Evolutionary conservation across 2,329 filamentous ascomycete species (phyloP), one percentile per base, ranked within the genome.

Genomic region (Xylaria arbuscula): DNA sequence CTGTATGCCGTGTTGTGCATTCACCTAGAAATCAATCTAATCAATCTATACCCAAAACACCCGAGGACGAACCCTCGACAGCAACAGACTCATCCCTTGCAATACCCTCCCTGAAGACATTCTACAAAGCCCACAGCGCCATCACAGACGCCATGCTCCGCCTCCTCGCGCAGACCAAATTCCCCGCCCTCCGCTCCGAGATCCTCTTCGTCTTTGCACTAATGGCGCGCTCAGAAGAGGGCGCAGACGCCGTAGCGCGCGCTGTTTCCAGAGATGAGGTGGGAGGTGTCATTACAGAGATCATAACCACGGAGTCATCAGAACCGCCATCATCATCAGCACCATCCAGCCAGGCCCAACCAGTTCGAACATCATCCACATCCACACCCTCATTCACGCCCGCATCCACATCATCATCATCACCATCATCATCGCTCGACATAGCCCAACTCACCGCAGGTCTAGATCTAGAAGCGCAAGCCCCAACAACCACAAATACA

Each of bases 171-270:
- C 88, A 90, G 73, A 79, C 77, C 2, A 89, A 87, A 70, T 90
- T 88, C 82, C 86, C 87, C 0, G 81, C 85, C 1, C 80, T 91
- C 2, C 83, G 86, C 19, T 88, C 87, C 47, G 89, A 91, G 74
- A 83, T 85, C 2, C 87, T 88, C 84, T 90, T 90, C 70, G 84
- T 89, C 6, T 82, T 89, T 60, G 89, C 89, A 2, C 82, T 90
- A 40, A 87, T 90, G 83, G 83, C 84, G 48, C 83, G 87, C 34
- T 83, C 84, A 1, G 64, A 74, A 1, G 83, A 86, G 42, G 87
- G 87, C 8, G 84, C 85, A 1, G 73, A 76, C 1, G 77, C 85
- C 11, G 82, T 87, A 19, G 72, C 81, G 9, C 78, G 79, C 13
- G 76, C 84, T 1, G 76, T 89, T 1, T 17, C 40, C 10, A 78